Conservation (phyloP, 305 asterid species). For the Fraxinus floribunda region DNA sequence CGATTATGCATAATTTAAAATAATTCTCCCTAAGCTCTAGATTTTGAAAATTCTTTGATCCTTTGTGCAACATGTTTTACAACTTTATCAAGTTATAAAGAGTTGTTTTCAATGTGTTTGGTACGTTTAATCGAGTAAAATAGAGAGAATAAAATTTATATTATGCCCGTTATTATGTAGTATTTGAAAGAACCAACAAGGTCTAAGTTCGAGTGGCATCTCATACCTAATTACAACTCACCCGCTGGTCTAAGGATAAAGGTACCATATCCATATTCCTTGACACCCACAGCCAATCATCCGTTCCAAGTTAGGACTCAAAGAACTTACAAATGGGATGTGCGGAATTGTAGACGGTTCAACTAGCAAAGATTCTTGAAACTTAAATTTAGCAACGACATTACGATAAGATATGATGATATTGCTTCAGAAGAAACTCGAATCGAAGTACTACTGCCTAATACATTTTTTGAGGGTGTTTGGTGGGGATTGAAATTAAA, state of each 20-base stretch:
- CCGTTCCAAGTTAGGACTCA: background rate
- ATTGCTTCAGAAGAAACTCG: background rate
- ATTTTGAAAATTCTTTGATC: slow-evolving; percentile 33
- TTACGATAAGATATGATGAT: background rate
- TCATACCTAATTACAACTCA: background rate
- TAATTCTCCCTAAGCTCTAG: slow-evolving; percentile 28
- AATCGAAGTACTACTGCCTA: background rate
- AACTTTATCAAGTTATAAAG: background rate
- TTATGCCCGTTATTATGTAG: background rate
- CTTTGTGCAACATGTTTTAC: slow-evolving; percentile 3
- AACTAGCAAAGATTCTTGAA: background rate
- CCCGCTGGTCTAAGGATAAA: too few species aligned
- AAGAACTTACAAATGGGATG: background rate
- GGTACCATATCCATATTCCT: background rate
- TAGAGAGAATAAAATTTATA: background rate
- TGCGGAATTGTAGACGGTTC: background rate
- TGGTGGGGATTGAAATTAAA: too few species aligned
- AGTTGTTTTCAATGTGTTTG: background rate
- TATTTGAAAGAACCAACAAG: background rate
- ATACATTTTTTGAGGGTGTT: background rate
- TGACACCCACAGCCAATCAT: background rate
- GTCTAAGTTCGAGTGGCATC: background rate
- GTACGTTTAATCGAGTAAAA: background rate
- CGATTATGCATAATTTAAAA: background rate
- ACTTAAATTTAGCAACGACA: background rate